Percentiles rank a stretch among this genome's conserved stretches.
Conservation (phyloP, 2,329 filamentous ascomycete genomes). For the Hymenoscyphus albidus region DNA sequence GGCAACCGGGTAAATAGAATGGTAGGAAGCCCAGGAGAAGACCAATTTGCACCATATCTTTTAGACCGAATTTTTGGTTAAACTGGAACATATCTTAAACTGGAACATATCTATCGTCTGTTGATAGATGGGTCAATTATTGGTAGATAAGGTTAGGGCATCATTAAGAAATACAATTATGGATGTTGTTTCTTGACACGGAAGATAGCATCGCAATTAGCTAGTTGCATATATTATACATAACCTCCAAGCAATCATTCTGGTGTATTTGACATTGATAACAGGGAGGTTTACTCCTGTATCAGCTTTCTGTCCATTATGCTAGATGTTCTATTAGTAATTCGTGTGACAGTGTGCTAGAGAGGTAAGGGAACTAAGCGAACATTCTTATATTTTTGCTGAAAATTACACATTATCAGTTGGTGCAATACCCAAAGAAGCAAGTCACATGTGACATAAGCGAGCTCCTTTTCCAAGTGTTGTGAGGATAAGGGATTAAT, state of each 20-base stretch:
- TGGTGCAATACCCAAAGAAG: no score
- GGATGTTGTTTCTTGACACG: not conserved
- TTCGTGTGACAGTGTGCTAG: no score
- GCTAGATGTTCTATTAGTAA: no score
- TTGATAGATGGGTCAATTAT: not conserved
- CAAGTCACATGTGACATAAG: no score
- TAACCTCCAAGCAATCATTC: not conserved
- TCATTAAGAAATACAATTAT: not conserved
- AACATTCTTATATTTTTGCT: no score
- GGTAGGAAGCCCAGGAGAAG: slow-evolving; percentile 63
- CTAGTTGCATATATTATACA: not conserved
- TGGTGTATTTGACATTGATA: no score
- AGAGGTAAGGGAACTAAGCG: no score
- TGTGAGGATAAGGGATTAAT: no score
- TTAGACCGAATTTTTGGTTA: slow-evolving; percentile 52
- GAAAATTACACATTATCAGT: no score
- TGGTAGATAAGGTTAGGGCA: not conserved
- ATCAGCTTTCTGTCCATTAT: no score
- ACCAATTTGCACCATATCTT: slow-evolving; percentile 61
- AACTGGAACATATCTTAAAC: not conserved
- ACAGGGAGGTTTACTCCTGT: no score
- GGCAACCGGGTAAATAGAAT: slow-evolving; percentile 81
- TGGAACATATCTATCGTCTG: not conserved
- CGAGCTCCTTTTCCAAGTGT: no score
- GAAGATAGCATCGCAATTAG: not conserved